Percentiles rank a stretch among this genome's conserved stretches.
These are phyloP conservation scores for Monilinia fructigena DNA, from an alignment of 2,329 filamentous ascomycete genomes.

Conservation along the genomic window DNA sequence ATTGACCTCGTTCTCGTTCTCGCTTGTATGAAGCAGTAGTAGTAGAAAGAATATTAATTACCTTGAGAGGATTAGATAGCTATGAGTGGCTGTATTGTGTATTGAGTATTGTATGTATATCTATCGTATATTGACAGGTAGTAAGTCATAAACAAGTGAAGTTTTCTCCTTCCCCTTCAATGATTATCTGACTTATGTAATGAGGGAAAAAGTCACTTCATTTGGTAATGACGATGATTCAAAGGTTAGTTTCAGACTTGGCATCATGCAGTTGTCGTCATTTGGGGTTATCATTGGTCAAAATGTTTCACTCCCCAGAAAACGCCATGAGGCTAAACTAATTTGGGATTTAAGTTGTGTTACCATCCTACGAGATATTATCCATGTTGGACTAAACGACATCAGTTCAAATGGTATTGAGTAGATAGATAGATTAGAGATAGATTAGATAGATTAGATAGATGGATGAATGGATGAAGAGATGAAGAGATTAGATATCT, in stretches of 20 bases:
- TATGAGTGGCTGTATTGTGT: no score
- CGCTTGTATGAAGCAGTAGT: no score
- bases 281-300: slow-evolving; percentile 3
- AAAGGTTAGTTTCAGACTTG: not conserved
- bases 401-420: slow-evolving; percentile 2
- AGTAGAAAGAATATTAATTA: no score
- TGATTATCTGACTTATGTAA: not conserved
- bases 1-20: no score
- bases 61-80: no score
- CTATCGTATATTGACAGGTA: no score
- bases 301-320: slow-evolving; percentile 13
- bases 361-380: not conserved
- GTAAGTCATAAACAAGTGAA: no score
- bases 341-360: not conserved
- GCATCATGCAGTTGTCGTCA: not conserved
- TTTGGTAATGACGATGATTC: slow-evolving; percentile 17
- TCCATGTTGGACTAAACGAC: slow-evolving; percentile 11
- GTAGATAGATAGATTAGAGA: not conserved
- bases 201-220: slow-evolving; percentile 12
- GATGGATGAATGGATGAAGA: no score
- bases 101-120: no score
- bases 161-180: no score
- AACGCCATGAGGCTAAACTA: no score
- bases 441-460: not conserved
- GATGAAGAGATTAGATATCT: no score